These are phyloP conservation scores for Russula lepida DNA, from an alignment of 768 basidiomycete genomes.

Conservation along the genomic window DNA sequence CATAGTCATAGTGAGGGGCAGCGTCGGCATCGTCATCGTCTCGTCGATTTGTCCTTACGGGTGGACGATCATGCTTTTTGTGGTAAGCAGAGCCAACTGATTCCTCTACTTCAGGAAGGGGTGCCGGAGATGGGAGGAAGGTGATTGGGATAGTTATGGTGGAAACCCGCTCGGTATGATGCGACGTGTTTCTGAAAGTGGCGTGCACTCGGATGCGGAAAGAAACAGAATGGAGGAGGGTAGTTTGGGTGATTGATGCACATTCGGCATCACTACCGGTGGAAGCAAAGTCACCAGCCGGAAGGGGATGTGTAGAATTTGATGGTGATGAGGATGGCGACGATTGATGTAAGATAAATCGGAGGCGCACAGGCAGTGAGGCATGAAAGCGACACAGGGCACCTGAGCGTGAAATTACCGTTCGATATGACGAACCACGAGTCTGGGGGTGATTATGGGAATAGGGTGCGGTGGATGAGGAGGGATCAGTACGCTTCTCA, in stretches of 20 bases:
- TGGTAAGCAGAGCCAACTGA: conserved; percentile 68
- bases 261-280: conserved; percentile 56
- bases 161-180: conserved; percentile 57
- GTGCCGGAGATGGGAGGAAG: conserved; percentile 66
- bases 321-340: conserved; percentile 42
- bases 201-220: conserved; percentile 68
- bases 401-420: conserved; percentile 74
- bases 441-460: conserved; percentile 26
- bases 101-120: conserved; percentile 70
- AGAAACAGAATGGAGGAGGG: conserved; percentile 73
- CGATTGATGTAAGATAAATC: conserved; percentile 71
- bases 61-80: conserved; percentile 84
- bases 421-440: conserved; percentile 27
- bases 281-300: conserved; percentile 36
- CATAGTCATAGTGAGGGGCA: conserved; percentile 52
- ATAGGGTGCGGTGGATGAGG: conserved; percentile 24
- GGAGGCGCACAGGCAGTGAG: conserved; percentile 58
- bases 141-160: conserved; percentile 60
- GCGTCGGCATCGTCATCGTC: conserved; percentile 57
- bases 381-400: conserved; percentile 89
- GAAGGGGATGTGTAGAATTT: conserved; percentile 37
- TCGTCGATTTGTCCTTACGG: conserved; percentile 53
- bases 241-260: conserved; percentile 69
- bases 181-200: conserved; percentile 69
- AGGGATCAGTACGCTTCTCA: conserved; percentile 18